phyloP scores from a whole-genome alignment of 257 asterid genomes.

The Ocimum tenuiflorum region DNA sequence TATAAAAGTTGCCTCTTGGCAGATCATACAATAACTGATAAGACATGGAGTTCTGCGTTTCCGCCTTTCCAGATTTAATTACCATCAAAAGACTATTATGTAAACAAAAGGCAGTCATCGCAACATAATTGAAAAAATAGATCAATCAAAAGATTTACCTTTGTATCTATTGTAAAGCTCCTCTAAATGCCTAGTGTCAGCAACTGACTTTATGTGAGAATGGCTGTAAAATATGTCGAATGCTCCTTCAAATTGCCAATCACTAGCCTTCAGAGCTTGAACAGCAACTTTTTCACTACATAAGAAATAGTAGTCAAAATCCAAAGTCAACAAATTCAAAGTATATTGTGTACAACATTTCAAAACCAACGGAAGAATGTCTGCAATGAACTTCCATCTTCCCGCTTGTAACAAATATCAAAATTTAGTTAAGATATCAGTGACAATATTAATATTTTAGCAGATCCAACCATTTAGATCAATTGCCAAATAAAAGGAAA shows the following conservation, averaged over 20 bases:
- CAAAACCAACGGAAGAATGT: conserved; percentile 1
- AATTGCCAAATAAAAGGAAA: neutral
- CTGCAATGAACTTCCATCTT: conserved; percentile 1
- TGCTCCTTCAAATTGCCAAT: conserved; percentile 98
- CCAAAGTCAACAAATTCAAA: neutral
- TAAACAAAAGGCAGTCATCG: neutral
- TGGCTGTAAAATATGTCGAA: conserved; percentile 90
- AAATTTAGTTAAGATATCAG: neutral
- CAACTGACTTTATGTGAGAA: conserved; percentile 58
- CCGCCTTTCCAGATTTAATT: neutral
- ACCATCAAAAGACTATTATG: neutral
- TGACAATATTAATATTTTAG: neutral
- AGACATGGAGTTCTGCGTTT: neutral
- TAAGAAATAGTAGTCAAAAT: conserved; percentile 17
- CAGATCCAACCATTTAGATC: neutral
- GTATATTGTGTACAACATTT: neutral
- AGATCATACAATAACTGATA: neutral
- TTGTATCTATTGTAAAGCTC: conserved; percentile 91
- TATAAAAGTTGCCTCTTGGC: neutral
- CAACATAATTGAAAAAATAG: neutral
- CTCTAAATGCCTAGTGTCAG: conserved; percentile 85
- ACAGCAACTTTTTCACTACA: conserved; percentile 83
- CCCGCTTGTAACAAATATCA: neutral
- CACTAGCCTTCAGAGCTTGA: conserved; percentile 85
- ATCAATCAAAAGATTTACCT: conserved; percentile 36